Evolutionary conservation across 2,329 filamentous ascomycete species (phyloP).

Genomic region (Nothophoma quercina): DNA sequence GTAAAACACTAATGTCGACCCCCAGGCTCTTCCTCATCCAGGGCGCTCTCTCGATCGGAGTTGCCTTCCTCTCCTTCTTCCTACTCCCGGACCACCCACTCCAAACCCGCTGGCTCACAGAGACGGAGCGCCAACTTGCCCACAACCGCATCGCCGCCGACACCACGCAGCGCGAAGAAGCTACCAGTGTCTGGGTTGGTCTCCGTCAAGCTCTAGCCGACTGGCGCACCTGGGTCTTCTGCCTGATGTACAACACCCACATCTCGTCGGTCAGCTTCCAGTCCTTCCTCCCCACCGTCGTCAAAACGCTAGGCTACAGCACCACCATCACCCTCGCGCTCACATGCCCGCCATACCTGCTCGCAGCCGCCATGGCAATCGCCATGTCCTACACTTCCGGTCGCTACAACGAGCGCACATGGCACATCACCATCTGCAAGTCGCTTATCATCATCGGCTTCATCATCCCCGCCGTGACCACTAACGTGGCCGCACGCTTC

Average conservation of each 20-base stretch:
- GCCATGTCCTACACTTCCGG: slow-evolving; percentile 60
- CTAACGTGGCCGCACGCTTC: slow-evolving; percentile 38
- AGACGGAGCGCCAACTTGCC: slow-evolving; percentile 49
- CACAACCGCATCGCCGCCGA: slow-evolving; percentile 53
- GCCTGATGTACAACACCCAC: slow-evolving; percentile 43
- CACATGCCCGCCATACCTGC: slow-evolving; percentile 58
- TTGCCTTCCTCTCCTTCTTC: slow-evolving; percentile 38
- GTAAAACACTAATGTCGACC: not conserved
- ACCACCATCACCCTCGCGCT: slow-evolving; percentile 46
- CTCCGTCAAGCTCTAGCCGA: slow-evolving; percentile 38
- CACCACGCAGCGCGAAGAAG: slow-evolving; percentile 55
- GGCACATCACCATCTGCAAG: slow-evolving; percentile 58
- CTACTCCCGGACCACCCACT: slow-evolving; percentile 41
- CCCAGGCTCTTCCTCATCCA: slow-evolving; percentile 26
- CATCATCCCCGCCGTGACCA: slow-evolving; percentile 40
- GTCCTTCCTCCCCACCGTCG: slow-evolving; percentile 45
- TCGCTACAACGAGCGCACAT: slow-evolving; percentile 58
- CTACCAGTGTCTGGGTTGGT: slow-evolving; percentile 36
- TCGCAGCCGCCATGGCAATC: slow-evolving; percentile 57
- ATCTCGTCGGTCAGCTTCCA: slow-evolving; percentile 41
- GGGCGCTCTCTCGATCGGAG: slow-evolving; percentile 32
- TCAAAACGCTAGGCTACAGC: slow-evolving; percentile 48
- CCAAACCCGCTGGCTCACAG: slow-evolving; percentile 55
- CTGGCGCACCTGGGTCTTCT: slow-evolving; percentile 41
- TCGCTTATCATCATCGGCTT: slow-evolving; percentile 54